Conservation (phyloP, 441 rosid genomes). For the Pelargonium citronellum region DNA sequence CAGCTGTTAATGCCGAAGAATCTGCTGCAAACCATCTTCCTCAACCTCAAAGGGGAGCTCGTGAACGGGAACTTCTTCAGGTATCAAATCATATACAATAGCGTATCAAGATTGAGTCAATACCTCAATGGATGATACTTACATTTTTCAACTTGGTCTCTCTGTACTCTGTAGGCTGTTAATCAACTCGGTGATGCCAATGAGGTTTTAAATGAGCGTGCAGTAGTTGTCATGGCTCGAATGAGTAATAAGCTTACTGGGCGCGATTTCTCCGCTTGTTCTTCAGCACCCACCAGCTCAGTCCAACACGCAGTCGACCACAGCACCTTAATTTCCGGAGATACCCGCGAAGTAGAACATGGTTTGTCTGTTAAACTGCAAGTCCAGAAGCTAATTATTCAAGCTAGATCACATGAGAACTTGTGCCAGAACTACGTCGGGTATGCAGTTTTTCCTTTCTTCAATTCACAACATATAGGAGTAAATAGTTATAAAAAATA, state of each 20-base stretch:
- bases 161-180: slow-evolving; percentile 86
- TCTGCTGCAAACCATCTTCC: slow-evolving; percentile 61
- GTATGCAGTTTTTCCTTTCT: slow-evolving; percentile 34
- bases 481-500: too few species aligned
- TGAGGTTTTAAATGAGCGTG: slow-evolving; percentile 90
- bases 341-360: slow-evolving; percentile 82
- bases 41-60: slow-evolving; percentile 92
- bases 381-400: slow-evolving; percentile 85
- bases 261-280: slow-evolving; percentile 69
- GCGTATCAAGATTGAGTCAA: background rate
- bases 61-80: slow-evolving; percentile 97
- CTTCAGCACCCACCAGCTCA: slow-evolving; percentile 42
- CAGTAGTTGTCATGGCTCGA: slow-evolving; percentile 92
- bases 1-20: slow-evolving; percentile 65
- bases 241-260: slow-evolving; percentile 96
- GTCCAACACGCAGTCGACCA: slow-evolving; percentile 55
- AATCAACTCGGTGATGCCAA: slow-evolving; percentile 97
- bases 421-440: slow-evolving; percentile 96
- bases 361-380: slow-evolving; percentile 90
- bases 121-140: background rate
- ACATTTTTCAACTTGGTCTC: background rate
- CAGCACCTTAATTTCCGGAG: slow-evolving; percentile 63
- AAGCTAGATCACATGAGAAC: slow-evolving; percentile 86
- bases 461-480: background rate
- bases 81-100: slow-evolving; percentile 26